Base-by-base conservation (phyloP, 2,329 filamentous ascomycete genomes). In the Zasmidium angulare region DNA sequence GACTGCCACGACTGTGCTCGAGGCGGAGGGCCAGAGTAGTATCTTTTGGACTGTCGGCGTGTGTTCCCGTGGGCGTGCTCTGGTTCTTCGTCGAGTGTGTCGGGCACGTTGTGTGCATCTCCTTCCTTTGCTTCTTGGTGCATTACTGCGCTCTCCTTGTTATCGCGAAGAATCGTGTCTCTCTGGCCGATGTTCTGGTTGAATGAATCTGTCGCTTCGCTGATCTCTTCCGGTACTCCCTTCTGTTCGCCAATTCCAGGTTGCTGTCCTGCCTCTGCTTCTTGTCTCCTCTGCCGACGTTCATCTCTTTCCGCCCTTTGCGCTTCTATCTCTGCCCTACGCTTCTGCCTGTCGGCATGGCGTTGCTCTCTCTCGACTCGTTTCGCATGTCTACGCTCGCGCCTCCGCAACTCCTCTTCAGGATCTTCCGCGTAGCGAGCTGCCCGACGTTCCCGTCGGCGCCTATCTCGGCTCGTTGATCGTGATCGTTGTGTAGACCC, bases 371-470 rank as follows among this genome's bases (percentile, higher is more conserved):
- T 43, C n/a, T 19, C 12, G 7, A 3, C 36, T 17, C 36, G 9
- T 43, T 17, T 14, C 36, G 9, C 36, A 17, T 19, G 36, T 17
- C 36, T 31, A 6, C 50, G 50, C 22, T 47, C 53, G 4, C 54
- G 43, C 29, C 56, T 53, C 7, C 24, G 43, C 29, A 36, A 22
- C 46, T 53, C 50, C 23, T 50, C 24, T 21, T 58, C 58, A 11
- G 58, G 58, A 31, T 60, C 58, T 29, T 36, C 36, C 7, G 36
- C 36, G n/a, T 43, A 43, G 36, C 36, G 48, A 19, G 55, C 53
- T 47, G 58, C 43, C 2, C 53, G 48, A 9, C 36, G 36, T 17
- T 43, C 36, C n/a, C n/a, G 36, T 43, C 36, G 36, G 4, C 36
- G 36, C 14, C 36, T 7, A 14, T 43, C 36, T 19, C 36, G 6